Conservation (phyloP, 164 flowering plant species). For the Nymphaea colorata region DNA sequence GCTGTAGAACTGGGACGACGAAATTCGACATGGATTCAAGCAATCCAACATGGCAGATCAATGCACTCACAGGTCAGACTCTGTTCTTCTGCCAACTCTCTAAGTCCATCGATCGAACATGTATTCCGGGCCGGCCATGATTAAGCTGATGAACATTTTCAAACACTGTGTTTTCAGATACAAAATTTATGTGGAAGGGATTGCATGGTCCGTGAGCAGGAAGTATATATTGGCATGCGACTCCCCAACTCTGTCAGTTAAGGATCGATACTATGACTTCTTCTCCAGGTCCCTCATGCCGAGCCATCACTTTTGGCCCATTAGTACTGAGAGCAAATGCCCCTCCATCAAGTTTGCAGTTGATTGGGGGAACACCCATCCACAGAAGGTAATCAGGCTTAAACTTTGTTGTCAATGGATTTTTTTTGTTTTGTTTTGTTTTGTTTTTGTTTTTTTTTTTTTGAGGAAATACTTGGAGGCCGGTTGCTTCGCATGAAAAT, state of each 20-base stretch:
- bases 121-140: background rate
- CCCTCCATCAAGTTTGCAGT: constrained; percentile 50
- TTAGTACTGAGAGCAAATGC: constrained; percentile 25
- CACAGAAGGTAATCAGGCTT: constrained; percentile 23
- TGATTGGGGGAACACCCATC: constrained; percentile 58
- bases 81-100: background rate
- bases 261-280: constrained; percentile 49
- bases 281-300: constrained; percentile 48
- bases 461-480: no score
- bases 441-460: no score
- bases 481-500: no score
- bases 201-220: constrained; percentile 66
- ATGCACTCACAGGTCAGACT: constrained; percentile 39
- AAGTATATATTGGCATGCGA: constrained; percentile 66
- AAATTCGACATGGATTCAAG: constrained; percentile 28
- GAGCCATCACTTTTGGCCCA: constrained; percentile 62
- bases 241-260: constrained; percentile 33
- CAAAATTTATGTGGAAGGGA: constrained; percentile 59
- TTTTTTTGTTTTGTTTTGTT: no score
- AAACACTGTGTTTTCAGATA: constrained; percentile 20
- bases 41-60: constrained; percentile 38
- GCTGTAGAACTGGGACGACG: constrained; percentile 45
- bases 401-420: no score
- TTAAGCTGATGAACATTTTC: background rate
- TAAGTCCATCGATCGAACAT: background rate